Conservation (phyloP, 2,329 filamentous ascomycete genomes). For the Claviceps pazoutovae region DNA sequence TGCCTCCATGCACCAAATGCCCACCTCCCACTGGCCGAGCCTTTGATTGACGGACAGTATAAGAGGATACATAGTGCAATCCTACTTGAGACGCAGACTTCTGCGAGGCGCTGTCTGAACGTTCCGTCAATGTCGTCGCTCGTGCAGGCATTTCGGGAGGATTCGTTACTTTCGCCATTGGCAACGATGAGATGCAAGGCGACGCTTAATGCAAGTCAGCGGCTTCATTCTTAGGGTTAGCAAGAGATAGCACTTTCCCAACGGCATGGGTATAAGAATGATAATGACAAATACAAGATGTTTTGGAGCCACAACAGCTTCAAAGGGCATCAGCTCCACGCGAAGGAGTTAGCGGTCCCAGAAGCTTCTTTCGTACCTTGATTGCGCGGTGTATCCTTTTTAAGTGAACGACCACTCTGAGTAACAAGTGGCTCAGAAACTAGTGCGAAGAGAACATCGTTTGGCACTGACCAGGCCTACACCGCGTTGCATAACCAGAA, state of each 20-base stretch:
- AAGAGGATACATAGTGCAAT: constrained; percentile 3
- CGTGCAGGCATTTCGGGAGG: constrained; percentile 13
- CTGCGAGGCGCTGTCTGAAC: constrained; percentile 10
- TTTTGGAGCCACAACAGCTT: background rate
- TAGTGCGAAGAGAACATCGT: background rate
- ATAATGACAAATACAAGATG: background rate
- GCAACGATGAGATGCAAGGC: background rate
- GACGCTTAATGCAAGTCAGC: background rate
- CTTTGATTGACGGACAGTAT: constrained; percentile 13
- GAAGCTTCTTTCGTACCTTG: background rate
- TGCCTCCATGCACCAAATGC: constrained; percentile 6
- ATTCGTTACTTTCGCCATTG: constrained; percentile 7
- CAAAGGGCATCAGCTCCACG: background rate
- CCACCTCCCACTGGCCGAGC: constrained; percentile 13
- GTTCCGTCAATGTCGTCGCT: constrained; percentile 8
- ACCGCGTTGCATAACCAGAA: background rate
- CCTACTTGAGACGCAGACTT: constrained; percentile 7
- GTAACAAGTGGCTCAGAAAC: background rate
- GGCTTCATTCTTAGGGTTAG: background rate
- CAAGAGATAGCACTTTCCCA: background rate
- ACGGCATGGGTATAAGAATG: background rate
- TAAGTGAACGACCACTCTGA: background rate
- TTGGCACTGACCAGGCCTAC: background rate
- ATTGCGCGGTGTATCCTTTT: background rate
- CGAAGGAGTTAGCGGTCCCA: background rate